A percentile compares a stretch with the other conserved stretches of the same genome.
Conservation (phyloP, 1,139 yeast species). For the Diutina rugosa region DNA sequence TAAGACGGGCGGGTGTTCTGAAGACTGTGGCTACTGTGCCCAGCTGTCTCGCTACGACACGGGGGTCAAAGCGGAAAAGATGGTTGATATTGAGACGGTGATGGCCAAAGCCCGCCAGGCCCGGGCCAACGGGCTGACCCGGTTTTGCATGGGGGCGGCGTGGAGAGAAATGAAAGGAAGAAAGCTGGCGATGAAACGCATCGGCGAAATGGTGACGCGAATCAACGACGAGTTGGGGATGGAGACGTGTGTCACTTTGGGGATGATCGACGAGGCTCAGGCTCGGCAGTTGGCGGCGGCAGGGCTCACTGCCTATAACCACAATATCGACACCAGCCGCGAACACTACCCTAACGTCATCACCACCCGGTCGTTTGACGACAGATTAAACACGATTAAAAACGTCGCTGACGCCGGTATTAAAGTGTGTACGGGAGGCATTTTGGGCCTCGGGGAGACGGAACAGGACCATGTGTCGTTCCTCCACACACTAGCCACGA, state of each 20-base stretch:
- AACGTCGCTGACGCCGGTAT: slow-evolving; percentile 57
- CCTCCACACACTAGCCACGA: slow-evolving; percentile 50
- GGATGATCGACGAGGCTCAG: slow-evolving; percentile 59
- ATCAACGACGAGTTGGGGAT: slow-evolving; percentile 50
- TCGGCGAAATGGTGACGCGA: slow-evolving; percentile 51
- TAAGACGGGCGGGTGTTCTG: slow-evolving; percentile 74
- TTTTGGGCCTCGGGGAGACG: slow-evolving; percentile 68
- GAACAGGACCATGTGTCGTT: slow-evolving; percentile 60
- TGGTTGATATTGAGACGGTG: slow-evolving; percentile 49
- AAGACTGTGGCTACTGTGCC: slow-evolving; percentile 73
- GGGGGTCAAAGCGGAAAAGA: slow-evolving; percentile 55
- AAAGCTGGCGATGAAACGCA: slow-evolving; percentile 50
- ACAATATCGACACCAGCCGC: slow-evolving; percentile 68
- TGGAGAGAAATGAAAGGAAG: slow-evolving; percentile 82
- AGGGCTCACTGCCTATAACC: slow-evolving; percentile 74
- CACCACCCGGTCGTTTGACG: slow-evolving; percentile 59
- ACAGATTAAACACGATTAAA: slow-evolving; percentile 50
- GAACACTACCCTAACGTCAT: slow-evolving; percentile 66
- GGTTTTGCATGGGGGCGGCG: slow-evolving; percentile 83
- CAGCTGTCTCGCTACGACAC: slow-evolving; percentile 61
- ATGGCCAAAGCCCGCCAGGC: slow-evolving; percentile 53
- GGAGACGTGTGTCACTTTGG: slow-evolving; percentile 74
- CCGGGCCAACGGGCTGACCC: slow-evolving; percentile 56
- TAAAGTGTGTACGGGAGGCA: slow-evolving; percentile 70
- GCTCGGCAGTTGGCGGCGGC: slow-evolving; percentile 46